Evolutionary conservation across 75 land plant genomes (phyloP), one percentile per base, ranked within the genome.

Genomic region (Sequoiadendron giganteum): DNA sequence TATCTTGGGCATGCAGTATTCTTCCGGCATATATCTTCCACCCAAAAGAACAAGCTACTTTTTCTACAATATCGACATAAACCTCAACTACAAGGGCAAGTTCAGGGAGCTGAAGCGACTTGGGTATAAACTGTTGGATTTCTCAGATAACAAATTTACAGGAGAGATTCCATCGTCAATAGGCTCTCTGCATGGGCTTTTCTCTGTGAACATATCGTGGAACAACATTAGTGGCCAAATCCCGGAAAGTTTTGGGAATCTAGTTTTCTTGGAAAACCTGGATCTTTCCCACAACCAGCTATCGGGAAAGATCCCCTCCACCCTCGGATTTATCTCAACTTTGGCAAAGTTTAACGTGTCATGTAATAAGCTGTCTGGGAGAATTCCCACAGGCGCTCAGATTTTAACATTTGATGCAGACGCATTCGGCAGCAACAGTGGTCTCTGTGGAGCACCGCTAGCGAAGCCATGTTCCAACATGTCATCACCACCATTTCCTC

Each of bases 281-380:
- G 95, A 94, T 78, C 85, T 94, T 30, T 92, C 92, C 84, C 36
- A 80, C 58, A 94, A 94, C 85, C 58, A 88, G 6, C 76, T 93
- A 9, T 86, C 87, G 21, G 93, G 93, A 19, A 83, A 34, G 25
- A 88, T 93, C 1, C 93, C 92, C 32, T 70, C 73, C 19, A n/a
- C 32, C 73, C 32, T n/a, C 10, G 73, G 32, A n/a, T 5, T n/a
- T 1, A 5, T 70, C 8, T 70, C 73, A n/a, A 70, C 73, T n/a
- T 70, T 70, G 73, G n/a, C 32, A 70, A 70, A 70, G 32, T n/a
- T 70, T 3, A n/a, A 70, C 32, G 73, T 70, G 2, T 70, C 73
- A 8, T 28, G n/a, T 70, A 70, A 70, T n/a, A 70, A 70, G 10
- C n/a, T 70, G 0, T 70, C 73, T 2, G 73, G 73, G 73, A 70